Base-by-base conservation (phyloP, 2,329 filamentous ascomycete species). In the Xylaria sp. region DNA sequence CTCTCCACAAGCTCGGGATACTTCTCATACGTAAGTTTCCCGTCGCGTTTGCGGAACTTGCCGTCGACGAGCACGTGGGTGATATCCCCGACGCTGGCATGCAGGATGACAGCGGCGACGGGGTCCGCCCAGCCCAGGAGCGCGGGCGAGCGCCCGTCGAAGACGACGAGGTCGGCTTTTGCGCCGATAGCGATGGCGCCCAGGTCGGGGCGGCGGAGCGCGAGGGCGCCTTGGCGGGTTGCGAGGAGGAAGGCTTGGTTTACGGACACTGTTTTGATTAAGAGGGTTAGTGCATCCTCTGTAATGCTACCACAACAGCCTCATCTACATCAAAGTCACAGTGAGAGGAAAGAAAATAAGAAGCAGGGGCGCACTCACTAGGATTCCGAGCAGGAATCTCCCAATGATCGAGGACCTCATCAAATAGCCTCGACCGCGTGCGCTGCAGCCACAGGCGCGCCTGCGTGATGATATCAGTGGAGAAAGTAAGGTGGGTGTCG, bases 101-200 rank as follows among this genome's bases (percentile, higher is more conserved):
- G 87, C 43, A 89, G 76, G 31, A 89, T 83, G 0, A 89, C 79
- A 0, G 87, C 87, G 0, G 86, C 86, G 3, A 89, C 81, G 0
- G 86, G 85, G 65, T 89, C 86, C 6, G 71, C 78, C 85, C 86
- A 89, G 2, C 87, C 87, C 0, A 88, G 78, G 73, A 89, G 78
- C 0, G 80, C 79, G 0, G 86, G 86, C 0, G 82, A 80, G 0
- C 81, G 77, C 0, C 84, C 85, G 66, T 88, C 80, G 78, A 85
- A 88, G 0, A 89, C 80, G 0, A 88, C 79, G 0, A 89, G 60
- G 71, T 89, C 86, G 0, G 86, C 86, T 74, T 87, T 87, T 13
- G 86, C 85, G 4, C 86, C 86, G 1, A 76, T 76, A 0, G 74
- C 74, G 25, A 89, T 78, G 41, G 85, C 79, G 25, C 87, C 86